Percentiles rank a stretch among this genome's conserved stretches.
Conservation (phyloP, 345 rosid species). For the Sisymbrium altissimum region DNA sequence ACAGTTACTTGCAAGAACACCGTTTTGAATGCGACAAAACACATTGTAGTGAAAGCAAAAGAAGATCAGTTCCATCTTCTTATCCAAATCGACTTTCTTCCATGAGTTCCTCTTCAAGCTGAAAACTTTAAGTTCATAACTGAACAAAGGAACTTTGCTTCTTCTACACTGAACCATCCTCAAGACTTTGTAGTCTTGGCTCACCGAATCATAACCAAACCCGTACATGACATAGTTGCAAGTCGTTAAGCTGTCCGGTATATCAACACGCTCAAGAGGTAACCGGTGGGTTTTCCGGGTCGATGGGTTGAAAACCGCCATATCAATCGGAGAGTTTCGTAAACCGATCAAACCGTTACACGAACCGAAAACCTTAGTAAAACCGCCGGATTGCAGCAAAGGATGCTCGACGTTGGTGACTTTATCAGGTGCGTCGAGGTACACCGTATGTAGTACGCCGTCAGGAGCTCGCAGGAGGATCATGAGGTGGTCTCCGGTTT, state of each 20-base stretch:
- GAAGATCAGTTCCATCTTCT: neutral
- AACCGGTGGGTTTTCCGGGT: too few species aligned
- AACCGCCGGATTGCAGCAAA: too few species aligned
- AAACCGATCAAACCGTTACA: too few species aligned
- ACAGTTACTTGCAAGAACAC: constrained; percentile 37
- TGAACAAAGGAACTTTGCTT: neutral
- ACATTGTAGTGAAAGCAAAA: too few species aligned
- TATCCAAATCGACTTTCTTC: constrained; percentile 31
- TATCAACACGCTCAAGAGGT: too few species aligned
- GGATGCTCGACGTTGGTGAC: too few species aligned
- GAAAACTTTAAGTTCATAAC: constrained; percentile 35
- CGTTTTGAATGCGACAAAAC: constrained; percentile 22
- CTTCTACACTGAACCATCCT: constrained; percentile 38
- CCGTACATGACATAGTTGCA: too few species aligned
- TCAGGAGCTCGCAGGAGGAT: constrained; percentile 31
- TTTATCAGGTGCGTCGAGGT: constrained; percentile 12
- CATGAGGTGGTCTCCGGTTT: neutral
- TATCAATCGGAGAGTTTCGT: too few species aligned
- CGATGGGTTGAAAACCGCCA: too few species aligned
- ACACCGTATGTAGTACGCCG: constrained; percentile 29
- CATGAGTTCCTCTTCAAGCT: constrained; percentile 35
- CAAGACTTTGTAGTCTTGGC: constrained; percentile 46
- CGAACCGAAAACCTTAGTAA: too few species aligned
- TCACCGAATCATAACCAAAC: constrained; percentile 36
- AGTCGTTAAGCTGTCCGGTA: too few species aligned